Base-by-base conservation (phyloP, 345 rosid species). In the Syzygium jambos region DNA sequence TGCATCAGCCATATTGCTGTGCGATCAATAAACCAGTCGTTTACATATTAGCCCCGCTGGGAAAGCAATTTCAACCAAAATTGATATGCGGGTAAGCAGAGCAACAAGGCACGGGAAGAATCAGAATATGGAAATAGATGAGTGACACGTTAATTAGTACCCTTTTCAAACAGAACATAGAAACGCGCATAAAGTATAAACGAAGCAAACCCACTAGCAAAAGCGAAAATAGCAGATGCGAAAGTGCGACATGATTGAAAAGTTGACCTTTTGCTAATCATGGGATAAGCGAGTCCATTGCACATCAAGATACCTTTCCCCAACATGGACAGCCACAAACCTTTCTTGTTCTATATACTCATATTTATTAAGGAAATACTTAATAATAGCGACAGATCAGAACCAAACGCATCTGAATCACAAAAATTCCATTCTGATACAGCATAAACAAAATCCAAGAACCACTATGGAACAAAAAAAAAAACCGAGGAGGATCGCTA, bases 1-100 rank as follows among this genome's bases (percentile, higher is more conserved):
- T 73, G 90, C 88, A 86, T 85, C 91, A 82, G 88, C 90, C 98
- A 96, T 95, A 19, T 73, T 73, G 8, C 49, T 89, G 95, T 95
- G 95, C 51, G 22, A 61, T 85, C 73, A 61, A 59, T 0, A 59
- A 59, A 61, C 6, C 73, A 61, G 73, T 61, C 73, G 78, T 86
- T 78, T 13, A 87, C 73, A 61, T 61, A n/a, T 19, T 73, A 73
- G 49, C 49, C 80, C 14, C 1, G 7, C 49, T 1, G 49, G 49
- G 27, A 73, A 73, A 73, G 82, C 82, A 0, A 73, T 73, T 38
- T 22, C 49, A 38, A 38, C 49, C 82, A 73, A 21, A 38, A 73
- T 73, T 73, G 49, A 73, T 38, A 38, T 38, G 49, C 82, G 10
- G 82, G 82, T 38, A 73, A 73, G 82, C 27, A 73, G 49, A 73